phyloP scores from a whole-genome alignment of 1,284 basidiomycete genomes.

The Ustilago shanxiensis region DNA sequence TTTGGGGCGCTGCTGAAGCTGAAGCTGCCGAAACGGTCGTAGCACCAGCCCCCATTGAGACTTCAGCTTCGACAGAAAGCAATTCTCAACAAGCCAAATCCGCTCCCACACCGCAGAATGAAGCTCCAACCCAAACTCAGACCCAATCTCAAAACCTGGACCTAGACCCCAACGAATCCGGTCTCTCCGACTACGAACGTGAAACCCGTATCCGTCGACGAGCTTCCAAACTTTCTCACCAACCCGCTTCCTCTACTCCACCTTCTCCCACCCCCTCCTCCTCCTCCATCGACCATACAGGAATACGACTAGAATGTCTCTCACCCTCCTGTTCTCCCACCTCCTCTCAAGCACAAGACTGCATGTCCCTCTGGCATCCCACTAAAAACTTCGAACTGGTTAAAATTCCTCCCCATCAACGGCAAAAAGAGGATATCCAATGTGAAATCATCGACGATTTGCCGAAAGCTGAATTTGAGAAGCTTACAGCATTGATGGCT shows the following conservation, averaged over 20 bases:
- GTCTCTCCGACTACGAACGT: conserved; percentile 40
- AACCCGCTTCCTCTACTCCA: background rate
- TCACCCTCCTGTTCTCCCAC: background rate
- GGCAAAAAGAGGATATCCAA: background rate
- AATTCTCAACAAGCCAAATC: background rate
- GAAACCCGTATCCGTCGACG: background rate
- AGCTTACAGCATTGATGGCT: background rate
- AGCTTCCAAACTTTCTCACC: background rate
- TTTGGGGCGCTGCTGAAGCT: background rate
- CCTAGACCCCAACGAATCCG: conserved; percentile 26
- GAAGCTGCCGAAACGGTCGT: background rate
- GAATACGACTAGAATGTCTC: background rate
- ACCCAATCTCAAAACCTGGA: conserved; percentile 19
- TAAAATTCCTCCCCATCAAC: too few species aligned
- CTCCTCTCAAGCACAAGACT: background rate
- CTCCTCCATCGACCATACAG: background rate
- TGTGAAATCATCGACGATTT: background rate
- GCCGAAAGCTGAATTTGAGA: background rate
- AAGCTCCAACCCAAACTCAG: background rate
- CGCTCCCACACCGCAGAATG: background rate
- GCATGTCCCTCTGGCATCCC: background rate
- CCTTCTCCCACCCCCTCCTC: background rate
- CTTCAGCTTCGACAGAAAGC: background rate
- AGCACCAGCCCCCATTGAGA: background rate
- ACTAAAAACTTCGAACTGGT: too few species aligned